phyloP scores from a whole-genome alignment of 75 land plant species.

The Isoetes taiwanensis region DNA sequence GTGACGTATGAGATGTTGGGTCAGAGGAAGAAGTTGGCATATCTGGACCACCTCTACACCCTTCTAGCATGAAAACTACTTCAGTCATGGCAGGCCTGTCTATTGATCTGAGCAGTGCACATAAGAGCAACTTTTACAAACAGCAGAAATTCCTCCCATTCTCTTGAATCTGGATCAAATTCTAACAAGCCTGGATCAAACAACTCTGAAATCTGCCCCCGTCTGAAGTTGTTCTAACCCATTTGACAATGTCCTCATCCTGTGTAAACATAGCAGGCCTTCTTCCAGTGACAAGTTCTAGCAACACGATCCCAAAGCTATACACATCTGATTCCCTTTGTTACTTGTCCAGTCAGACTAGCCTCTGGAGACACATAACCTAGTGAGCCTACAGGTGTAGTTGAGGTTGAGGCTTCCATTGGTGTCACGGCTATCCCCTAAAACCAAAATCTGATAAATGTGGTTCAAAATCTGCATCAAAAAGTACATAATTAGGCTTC shows the following conservation, averaged over 20 bases:
- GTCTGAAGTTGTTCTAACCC: conserved; percentile 89
- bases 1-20: conserved; percentile 62
- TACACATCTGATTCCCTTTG: conserved; percentile 76
- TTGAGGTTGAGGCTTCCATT: conserved; percentile 39
- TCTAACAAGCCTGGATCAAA: conserved; percentile 79
- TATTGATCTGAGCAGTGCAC: conserved; percentile 78
- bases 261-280: conserved; percentile 65
- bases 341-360: conserved; percentile 40
- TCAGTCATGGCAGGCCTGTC: conserved; percentile 92
- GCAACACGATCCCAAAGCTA: conserved; percentile 88
- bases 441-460: conserved; percentile 91
- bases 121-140: conserved; percentile 87
- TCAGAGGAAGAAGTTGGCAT: conserved; percentile 71
- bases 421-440: conserved; percentile 35
- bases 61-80: conserved; percentile 96
- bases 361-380: conserved; percentile 79
- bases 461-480: conserved; percentile 96
- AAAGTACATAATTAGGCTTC: conserved; percentile 74
- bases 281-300: conserved; percentile 80
- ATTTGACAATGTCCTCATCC: conserved; percentile 93
- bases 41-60: conserved; percentile 85
- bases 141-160: conserved; percentile 96
- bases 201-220: conserved; percentile 65
- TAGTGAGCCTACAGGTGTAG: conserved; percentile 35
- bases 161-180: conserved; percentile 54